Evolutionary conservation across 148 eudicot species (phyloP).

Genomic region (Vaccinium myrtillus): DNA sequence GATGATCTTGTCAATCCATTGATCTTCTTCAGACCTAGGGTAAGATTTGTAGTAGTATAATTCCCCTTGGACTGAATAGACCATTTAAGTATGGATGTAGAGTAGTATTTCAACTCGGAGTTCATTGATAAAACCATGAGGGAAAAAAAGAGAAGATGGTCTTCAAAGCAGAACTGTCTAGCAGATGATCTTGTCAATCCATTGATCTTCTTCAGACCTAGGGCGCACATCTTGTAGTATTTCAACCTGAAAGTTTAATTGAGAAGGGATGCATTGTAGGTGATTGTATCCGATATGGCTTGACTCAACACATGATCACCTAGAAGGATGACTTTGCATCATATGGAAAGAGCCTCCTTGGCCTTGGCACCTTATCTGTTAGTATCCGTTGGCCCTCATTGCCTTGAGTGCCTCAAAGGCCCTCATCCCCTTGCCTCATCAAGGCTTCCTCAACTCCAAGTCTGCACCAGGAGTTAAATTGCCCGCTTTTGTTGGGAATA

Average conservation of each 20-base stretch:
- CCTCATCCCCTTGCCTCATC: not conserved
- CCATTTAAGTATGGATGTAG: not conserved
- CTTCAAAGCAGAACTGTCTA: not conserved
- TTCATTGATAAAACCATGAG: not conserved
- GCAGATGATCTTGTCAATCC: not conserved
- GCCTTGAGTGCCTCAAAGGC: not conserved
- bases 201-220: not conserved
- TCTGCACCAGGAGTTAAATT: not conserved
- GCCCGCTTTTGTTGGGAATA: not conserved
- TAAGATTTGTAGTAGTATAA: not conserved
- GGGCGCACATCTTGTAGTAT: not conserved
- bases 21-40: not conserved
- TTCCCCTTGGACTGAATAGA: not conserved
- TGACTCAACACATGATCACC: not conserved
- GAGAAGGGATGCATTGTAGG: not conserved
- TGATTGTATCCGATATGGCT: not conserved
- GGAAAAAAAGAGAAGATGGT: not conserved
- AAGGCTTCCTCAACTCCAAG: not conserved
- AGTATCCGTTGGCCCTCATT: not conserved
- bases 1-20: not conserved
- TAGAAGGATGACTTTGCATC: not conserved
- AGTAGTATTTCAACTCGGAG: not conserved
- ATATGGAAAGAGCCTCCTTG: not conserved
- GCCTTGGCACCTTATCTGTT: not conserved
- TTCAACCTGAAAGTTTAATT: not conserved